phyloP scores from a whole-genome alignment of 1,139 yeast genomes.

The Hansenula anomala region DNA sequence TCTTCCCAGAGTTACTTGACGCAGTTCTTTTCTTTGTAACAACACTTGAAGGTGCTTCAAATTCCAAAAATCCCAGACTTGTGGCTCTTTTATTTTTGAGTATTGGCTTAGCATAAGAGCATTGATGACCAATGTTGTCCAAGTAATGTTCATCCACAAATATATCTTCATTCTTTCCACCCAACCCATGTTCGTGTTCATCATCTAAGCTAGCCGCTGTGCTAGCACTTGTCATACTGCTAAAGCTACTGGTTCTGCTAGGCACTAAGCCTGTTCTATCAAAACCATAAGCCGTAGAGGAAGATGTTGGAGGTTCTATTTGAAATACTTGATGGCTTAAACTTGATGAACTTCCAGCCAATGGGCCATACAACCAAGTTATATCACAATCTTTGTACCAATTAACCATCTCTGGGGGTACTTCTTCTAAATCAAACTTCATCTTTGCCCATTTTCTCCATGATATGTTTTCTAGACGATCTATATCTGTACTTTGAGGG shows the following conservation, averaged over 20 bases:
- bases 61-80: constrained; percentile 1
- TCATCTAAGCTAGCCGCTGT: neutral
- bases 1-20: neutral
- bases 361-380: constrained; percentile 74
- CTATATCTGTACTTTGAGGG: constrained; percentile 21
- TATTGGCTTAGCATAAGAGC: neutral
- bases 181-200: neutral
- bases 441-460: constrained; percentile 87
- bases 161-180: neutral
- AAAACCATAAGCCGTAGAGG: too few relatives aligned
- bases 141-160: constrained; percentile 1
- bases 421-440: constrained; percentile 54
- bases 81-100: constrained; percentile 1
- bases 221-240: constrained; percentile 1
- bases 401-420: constrained; percentile 66
- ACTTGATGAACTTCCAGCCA: constrained; percentile 22
- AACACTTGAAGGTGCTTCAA: neutral
- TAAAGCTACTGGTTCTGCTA: constrained; percentile 1
- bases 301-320: too few relatives aligned
- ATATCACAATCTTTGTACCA: constrained; percentile 81
- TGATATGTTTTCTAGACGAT: constrained; percentile 69
- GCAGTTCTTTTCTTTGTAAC: too few relatives aligned
- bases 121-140: neutral
- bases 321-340: neutral
- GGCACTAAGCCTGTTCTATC: neutral